These are phyloP conservation scores for Saccharum spontaneum DNA, from an alignment of 176 grass and related monocot genomes.

Conservation along the genomic window DNA sequence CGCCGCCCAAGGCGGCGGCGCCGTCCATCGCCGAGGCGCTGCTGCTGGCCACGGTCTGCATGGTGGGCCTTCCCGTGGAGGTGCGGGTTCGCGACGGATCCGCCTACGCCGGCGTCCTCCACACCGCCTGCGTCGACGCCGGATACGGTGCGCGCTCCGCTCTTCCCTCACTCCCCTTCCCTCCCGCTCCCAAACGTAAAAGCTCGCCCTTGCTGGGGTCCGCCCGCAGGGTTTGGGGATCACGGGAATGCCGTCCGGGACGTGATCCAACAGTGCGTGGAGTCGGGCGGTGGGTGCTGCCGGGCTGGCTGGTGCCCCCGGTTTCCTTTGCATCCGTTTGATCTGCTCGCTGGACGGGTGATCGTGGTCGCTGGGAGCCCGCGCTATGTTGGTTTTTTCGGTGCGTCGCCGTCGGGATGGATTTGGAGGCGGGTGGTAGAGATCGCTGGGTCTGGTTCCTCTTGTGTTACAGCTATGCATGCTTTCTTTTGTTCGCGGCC, in stretches of 20 bases:
- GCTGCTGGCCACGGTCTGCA: slow-evolving; percentile 66
- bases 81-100: slow-evolving; percentile 95
- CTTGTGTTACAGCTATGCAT: background rate
- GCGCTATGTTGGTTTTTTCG: too few species aligned
- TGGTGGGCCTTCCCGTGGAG: slow-evolving; percentile 83
- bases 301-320: background rate
- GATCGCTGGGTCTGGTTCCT: slow-evolving; percentile 12
- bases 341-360: slow-evolving; percentile 2
- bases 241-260: background rate
- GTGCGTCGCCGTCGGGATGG: background rate
- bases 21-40: slow-evolving; percentile 48
- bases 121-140: slow-evolving; percentile 72
- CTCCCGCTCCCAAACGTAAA: background rate
- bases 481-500: background rate
- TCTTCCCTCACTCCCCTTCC: background rate
- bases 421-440: slow-evolving; percentile 26
- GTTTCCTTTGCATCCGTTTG: background rate
- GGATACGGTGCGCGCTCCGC: slow-evolving; percentile 52
- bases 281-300: background rate
- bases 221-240: slow-evolving; percentile 5
- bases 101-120: slow-evolving; percentile 87
- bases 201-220: too few species aligned
- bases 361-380: background rate
- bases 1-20: slow-evolving; percentile 22
- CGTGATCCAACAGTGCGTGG: slow-evolving; percentile 36